These are phyloP conservation scores for Aspergillus novofumigatus DNA, from an alignment of 2,329 filamentous ascomycete species.

Conservation along the genomic window DNA sequence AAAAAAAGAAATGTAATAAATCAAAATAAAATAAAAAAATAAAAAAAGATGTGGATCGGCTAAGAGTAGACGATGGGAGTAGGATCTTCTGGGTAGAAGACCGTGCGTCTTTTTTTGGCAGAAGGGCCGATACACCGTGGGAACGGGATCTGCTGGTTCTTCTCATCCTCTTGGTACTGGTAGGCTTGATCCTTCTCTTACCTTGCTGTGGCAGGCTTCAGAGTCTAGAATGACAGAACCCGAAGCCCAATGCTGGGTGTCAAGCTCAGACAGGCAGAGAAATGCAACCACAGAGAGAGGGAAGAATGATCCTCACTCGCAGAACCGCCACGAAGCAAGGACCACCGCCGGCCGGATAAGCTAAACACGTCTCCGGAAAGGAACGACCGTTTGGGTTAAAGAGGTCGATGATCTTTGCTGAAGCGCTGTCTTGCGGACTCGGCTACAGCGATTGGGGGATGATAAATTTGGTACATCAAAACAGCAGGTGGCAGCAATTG, in stretches of 20 bases:
- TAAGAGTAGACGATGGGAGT: slow-evolving; percentile 1
- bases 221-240: neutral
- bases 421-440: slow-evolving; percentile 4
- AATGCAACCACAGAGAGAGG: slow-evolving; percentile 1
- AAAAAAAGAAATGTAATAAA: neutral
- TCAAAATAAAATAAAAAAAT: no score
- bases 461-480: neutral
- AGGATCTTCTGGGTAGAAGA: slow-evolving; percentile 14
- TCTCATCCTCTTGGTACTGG: slow-evolving; percentile 3
- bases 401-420: slow-evolving; percentile 7
- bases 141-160: slow-evolving; percentile 6
- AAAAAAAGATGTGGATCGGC: neutral
- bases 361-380: slow-evolving; percentile 15
- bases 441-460: slow-evolving; percentile 8
- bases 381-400: slow-evolving; percentile 16
- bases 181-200: neutral
- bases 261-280: slow-evolving; percentile 10
- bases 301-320: neutral
- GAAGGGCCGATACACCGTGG: slow-evolving; percentile 14
- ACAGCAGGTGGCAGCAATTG: neutral
- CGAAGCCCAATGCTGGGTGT: slow-evolving; percentile 2
- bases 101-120: slow-evolving; percentile 11
- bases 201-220: slow-evolving; percentile 8
- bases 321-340: slow-evolving; percentile 22
- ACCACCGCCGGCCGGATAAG: slow-evolving; percentile 15